Evolutionary conservation across 2,329 filamentous ascomycete genomes (phyloP).

Genomic region (Aspergillus fructus): DNA sequence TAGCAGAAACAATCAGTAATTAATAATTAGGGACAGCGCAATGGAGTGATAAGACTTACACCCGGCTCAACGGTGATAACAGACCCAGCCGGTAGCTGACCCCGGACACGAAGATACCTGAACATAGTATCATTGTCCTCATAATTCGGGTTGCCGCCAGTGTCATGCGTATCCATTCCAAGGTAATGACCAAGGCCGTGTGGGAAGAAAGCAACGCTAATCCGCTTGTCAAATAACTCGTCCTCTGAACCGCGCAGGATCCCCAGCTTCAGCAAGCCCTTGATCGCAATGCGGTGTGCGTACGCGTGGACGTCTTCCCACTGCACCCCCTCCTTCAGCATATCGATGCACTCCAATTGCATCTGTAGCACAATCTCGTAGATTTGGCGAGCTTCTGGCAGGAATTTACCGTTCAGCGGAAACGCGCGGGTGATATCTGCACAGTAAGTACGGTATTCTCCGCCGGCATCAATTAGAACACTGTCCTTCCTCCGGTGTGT

Average conservation of each 20-base stretch:
- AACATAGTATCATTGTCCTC: conserved; percentile 81
- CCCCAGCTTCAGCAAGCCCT: conserved; percentile 69
- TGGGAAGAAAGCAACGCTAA: conserved; percentile 88
- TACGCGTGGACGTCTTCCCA: conserved; percentile 72
- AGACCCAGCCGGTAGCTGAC: conserved; percentile 70
- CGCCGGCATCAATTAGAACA: conserved; percentile 82
- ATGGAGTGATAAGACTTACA: conserved; percentile 48
- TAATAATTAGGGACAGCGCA: background rate
- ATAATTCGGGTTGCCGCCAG: conserved; percentile 74
- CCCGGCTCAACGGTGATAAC: conserved; percentile 96
- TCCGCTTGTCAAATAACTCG: conserved; percentile 73
- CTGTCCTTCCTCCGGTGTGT: conserved; percentile 57
- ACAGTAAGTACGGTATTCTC: conserved; percentile 82
- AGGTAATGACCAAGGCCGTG: conserved; percentile 90
- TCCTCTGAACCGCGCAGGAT: conserved; percentile 65
- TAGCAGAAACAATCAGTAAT: background rate
- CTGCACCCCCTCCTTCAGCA: conserved; percentile 66
- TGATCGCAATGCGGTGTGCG: conserved; percentile 70
- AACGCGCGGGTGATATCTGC: conserved; percentile 88
- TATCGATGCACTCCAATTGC: conserved; percentile 72
- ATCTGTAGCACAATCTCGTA: conserved; percentile 78
- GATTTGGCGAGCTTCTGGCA: conserved; percentile 67
- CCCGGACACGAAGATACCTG: conserved; percentile 77
- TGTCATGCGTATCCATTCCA: conserved; percentile 91
- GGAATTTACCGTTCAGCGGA: conserved; percentile 71